phyloP scores from a whole-genome alignment of 148 eudicot genomes.

The Cornus controversa region DNA sequence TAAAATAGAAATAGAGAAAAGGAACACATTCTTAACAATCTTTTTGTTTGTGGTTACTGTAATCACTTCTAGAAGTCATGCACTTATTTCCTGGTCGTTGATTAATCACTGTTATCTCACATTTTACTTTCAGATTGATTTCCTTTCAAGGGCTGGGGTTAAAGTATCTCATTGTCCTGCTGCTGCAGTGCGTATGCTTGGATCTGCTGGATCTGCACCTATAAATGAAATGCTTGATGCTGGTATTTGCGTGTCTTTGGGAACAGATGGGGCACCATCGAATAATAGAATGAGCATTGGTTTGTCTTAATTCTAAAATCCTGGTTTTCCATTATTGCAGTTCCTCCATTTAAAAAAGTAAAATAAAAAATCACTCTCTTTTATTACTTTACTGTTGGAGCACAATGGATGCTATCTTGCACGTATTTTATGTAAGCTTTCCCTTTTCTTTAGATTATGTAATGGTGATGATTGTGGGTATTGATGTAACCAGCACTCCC shows the following conservation, averaged over 20 bases:
- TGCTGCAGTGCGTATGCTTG: conserved; percentile 95
- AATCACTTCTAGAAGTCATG: no score
- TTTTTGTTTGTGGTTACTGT: no score
- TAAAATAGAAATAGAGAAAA: no score
- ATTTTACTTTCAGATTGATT: conserved; percentile 51
- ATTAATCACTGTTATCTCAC: background rate
- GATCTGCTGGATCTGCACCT: conserved; percentile 62
- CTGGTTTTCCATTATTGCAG: background rate
- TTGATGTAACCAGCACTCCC: background rate
- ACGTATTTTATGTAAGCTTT: background rate
- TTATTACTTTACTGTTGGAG: background rate
- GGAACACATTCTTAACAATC: no score
- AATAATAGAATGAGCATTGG: conserved; percentile 97
- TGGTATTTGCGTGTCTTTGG: conserved; percentile 85
- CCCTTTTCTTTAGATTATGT: background rate
- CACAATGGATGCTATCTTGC: background rate
- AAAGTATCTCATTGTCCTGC: conserved; percentile 98
- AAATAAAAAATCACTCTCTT: background rate
- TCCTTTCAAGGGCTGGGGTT: conserved; percentile 68
- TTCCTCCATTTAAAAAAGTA: no score
- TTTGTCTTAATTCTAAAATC: conserved; percentile 21
- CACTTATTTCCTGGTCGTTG: no score
- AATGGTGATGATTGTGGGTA: background rate
- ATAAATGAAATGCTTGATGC: conserved; percentile 75
- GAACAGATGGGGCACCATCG: conserved; percentile 94